phyloP scores from a whole-genome alignment of 192 early-diverging fungal genomes.

The Backusella australiensis region DNA sequence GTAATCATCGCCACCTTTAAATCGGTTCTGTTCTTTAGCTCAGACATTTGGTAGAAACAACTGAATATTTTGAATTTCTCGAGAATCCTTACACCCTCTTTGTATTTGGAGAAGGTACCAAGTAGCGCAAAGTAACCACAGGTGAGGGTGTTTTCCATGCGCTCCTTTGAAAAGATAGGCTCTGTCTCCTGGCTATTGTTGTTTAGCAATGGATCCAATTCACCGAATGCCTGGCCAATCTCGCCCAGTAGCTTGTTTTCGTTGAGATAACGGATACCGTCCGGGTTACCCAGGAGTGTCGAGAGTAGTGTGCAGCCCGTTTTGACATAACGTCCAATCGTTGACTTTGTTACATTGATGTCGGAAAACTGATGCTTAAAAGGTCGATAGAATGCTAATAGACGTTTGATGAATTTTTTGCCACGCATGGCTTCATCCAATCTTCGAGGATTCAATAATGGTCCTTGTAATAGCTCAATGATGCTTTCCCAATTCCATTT shows the following conservation, averaged over 20 bases:
- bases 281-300: conserved; percentile 55
- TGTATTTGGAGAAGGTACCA: conserved; percentile 57
- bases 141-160: conserved; percentile 70
- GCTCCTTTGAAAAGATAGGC: conserved; percentile 69
- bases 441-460: conserved; percentile 66
- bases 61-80: conserved; percentile 81
- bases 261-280: conserved; percentile 66
- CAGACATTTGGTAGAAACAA: conserved; percentile 74
- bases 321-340: conserved; percentile 45
- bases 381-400: conserved; percentile 75
- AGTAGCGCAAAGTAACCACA: conserved; percentile 79
- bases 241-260: conserved; percentile 71
- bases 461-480: conserved; percentile 73
- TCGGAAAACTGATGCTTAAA: conserved; percentile 69
- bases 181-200: conserved; percentile 47
- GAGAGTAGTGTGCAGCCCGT: conserved; percentile 71
- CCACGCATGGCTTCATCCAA: conserved; percentile 72
- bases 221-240: conserved; percentile 69
- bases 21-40: conserved; percentile 76
- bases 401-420: conserved; percentile 69
- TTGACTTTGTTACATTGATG: conserved; percentile 48
- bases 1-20: conserved; percentile 70
- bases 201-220: conserved; percentile 64
- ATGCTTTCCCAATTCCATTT: conserved; percentile 83
- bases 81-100: conserved; percentile 64